Conservation (phyloP, 2,329 filamentous ascomycete species). For the Trichoderma brevicompactum region DNA sequence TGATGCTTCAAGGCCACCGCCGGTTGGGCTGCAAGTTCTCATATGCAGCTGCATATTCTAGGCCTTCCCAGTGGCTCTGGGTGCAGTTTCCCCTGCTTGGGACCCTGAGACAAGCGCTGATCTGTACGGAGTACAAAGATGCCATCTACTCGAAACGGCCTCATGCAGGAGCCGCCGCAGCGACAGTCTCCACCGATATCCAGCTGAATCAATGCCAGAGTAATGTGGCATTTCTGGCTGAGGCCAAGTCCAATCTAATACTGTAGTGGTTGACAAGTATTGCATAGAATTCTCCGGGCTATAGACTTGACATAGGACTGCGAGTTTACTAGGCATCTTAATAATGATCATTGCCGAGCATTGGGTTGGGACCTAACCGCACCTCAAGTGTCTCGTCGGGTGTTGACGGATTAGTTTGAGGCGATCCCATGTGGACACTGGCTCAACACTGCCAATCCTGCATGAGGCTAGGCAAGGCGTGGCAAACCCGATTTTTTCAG, state of each 20-base stretch:
- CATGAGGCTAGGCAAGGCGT: not conserved
- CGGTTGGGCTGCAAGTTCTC: slow-evolving; percentile 16
- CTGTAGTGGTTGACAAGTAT: too few species aligned
- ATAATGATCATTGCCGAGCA: too few species aligned
- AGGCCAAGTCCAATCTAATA: not conserved
- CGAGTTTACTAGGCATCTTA: too few species aligned
- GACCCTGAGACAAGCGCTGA: not conserved
- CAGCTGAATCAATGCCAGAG: not conserved
- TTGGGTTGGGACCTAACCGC: not conserved
- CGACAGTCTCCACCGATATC: not conserved
- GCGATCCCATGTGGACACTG: not conserved
- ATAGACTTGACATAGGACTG: too few species aligned
- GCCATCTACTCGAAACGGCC: not conserved
- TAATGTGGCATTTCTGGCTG: not conserved
- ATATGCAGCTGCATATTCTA: slow-evolving; percentile 9
- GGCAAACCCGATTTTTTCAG: too few species aligned
- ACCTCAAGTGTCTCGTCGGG: not conserved
- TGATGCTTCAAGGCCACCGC: not conserved
- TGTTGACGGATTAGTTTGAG: not conserved
- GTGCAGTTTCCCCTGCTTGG: slow-evolving; percentile 6
- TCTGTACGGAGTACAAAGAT: not conserved
- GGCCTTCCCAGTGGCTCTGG: slow-evolving; percentile 6
- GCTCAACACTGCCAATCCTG: too few species aligned
- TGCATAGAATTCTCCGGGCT: too few species aligned
- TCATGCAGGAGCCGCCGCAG: slow-evolving; percentile 7